Evolutionary conservation across 495 filamentous ascomycete species (phyloP).

Genomic region (Aspergillus hancockii): DNA sequence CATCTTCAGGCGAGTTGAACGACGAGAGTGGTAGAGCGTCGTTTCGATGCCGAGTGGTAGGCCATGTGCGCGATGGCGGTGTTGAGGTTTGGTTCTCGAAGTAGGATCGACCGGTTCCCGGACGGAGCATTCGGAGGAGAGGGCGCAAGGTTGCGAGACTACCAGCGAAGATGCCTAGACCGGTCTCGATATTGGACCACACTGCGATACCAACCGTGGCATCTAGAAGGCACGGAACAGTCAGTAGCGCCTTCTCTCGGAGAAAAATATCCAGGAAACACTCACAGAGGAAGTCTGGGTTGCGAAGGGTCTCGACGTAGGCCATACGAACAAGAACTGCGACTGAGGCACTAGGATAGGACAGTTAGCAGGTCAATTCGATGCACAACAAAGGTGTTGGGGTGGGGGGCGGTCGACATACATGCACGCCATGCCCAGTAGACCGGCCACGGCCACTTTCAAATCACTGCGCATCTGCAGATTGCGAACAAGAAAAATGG

Average conservation of each 20-base stretch:
- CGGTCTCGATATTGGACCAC: conserved; percentile 28
- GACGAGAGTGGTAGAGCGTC: not conserved
- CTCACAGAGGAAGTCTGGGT: conserved; percentile 24
- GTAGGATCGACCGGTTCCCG: not conserved
- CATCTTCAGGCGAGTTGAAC: not conserved
- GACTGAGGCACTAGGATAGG: conserved; percentile 17
- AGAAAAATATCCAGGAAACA: not conserved
- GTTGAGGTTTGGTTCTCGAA: not conserved
- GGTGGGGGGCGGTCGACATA: no score
- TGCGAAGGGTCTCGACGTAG: conserved; percentile 17
- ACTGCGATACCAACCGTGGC: conserved; percentile 21
- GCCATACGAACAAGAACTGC: conserved; percentile 25
- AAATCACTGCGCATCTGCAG: conserved; percentile 21
- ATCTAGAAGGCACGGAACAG: not conserved
- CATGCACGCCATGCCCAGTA: conserved; percentile 27
- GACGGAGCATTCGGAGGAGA: conserved; percentile 19
- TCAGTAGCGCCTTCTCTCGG: not conserved
- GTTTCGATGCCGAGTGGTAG: not conserved
- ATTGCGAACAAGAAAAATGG: conserved; percentile 20
- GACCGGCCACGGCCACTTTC: conserved; percentile 17
- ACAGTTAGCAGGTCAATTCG: not conserved
- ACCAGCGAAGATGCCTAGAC: conserved; percentile 28
- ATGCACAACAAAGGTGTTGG: not conserved
- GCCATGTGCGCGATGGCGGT: not conserved
- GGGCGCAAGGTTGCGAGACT: conserved; percentile 31